Evolutionary conservation across 257 asterid species (phyloP).

Genomic region (Knoxia roxburghii): DNA sequence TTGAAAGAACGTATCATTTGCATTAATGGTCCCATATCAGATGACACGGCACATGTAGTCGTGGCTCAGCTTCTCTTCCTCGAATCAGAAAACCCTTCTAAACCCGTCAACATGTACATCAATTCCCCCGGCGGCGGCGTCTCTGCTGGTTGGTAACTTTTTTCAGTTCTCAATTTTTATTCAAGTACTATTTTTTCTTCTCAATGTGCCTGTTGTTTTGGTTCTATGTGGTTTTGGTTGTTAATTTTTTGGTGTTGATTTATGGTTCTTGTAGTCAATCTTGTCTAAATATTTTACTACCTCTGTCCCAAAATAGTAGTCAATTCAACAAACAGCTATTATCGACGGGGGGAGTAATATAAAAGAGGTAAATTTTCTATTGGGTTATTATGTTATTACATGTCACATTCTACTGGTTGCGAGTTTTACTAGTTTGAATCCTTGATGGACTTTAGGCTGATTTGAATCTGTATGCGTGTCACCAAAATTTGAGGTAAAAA

Average conservation of each 20-base stretch:
- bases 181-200: not conserved
- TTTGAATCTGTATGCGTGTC: not conserved
- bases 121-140: conserved; percentile 96
- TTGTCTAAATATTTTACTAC: not conserved
- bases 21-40: conserved; percentile 82
- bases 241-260: not conserved
- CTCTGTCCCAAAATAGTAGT: too few species aligned
- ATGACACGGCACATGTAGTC: conserved; percentile 85
- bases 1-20: conserved; percentile 86
- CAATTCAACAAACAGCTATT: too few species aligned
- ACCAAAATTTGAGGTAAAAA: not conserved
- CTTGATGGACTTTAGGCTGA: not conserved
- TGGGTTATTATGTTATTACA: too few species aligned
- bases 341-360: too few species aligned
- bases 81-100: conserved; percentile 89
- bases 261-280: not conserved
- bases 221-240: not conserved
- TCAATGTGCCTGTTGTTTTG: not conserved
- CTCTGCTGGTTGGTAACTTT: conserved; percentile 56
- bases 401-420: not conserved
- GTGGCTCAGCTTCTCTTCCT: conserved; percentile 90
- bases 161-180: not conserved
- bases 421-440: not conserved
- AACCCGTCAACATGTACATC: conserved; percentile 85
- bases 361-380: too few species aligned